Evolutionary conservation across 768 basidiomycete genomes (phyloP), one percentile per base, ranked within the genome.

Genomic region (Mycena vitilis): DNA sequence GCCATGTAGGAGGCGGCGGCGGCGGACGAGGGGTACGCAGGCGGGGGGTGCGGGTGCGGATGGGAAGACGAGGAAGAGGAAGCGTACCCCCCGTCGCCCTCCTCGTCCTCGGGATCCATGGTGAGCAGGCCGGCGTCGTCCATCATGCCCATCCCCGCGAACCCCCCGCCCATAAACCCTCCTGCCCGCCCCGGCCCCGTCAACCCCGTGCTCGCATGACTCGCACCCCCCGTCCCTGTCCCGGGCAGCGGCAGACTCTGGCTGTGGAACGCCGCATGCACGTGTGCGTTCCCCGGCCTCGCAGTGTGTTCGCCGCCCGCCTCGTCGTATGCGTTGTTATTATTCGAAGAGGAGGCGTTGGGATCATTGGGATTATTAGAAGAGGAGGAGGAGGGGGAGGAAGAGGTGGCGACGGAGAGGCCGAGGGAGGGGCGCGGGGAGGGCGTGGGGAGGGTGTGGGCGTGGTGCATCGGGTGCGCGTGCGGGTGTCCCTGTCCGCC

Each of bases 301-400:
- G 86, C 85, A 11, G 86, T 87, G 60, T 79, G 79, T 66, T 87
- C 85, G 64, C 83, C 83, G 5, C 81, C 82, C 22, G 15, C 34
- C 36, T 65, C 69, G 15, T 65, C 63, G 0, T 2, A 25, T 23
- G 18, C 48, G 34, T 10, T 30, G 12, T 15, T 8, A 34, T 9
- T 30, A 25, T 22, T 12, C 16, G 30, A 30, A 5, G 51, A 36
- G 15, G 55, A 83, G 37, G 80, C 79, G 48, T 84, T 84, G 40
- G 78, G 75, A 0, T 78, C 72, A 20, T 30, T 30, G 30, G 30
- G 5, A 5, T 78, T 73, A 5, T 78, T 73, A 12, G 78, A 73
- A 11, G 81, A 74, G 51, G 81, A 30, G 30, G 78, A 75, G 1
- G 78, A 72, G n/a, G 78, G 75, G 1, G 78, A 72, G n/a, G 78